Conservation (phyloP, 768 basidiomycete genomes). For the Agaricus blazei region DNA sequence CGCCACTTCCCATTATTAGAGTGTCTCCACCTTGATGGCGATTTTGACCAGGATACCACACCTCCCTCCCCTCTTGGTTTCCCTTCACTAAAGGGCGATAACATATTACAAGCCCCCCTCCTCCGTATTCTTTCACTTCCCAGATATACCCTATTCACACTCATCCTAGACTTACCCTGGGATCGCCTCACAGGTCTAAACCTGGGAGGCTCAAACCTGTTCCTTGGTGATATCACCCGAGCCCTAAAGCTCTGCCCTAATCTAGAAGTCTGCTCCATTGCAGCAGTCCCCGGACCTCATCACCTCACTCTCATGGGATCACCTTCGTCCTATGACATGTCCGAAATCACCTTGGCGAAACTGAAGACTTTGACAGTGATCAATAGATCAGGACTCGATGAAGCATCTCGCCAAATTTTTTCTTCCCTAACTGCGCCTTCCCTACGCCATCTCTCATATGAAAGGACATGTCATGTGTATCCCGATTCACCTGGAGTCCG, state of each 20-base stretch:
- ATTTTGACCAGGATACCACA: neutral
- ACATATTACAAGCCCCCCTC: neutral
- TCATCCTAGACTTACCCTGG: neutral
- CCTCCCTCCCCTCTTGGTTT: neutral
- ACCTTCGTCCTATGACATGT: neutral
- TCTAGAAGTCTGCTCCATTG: neutral
- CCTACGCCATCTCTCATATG: slow-evolving; percentile 4
- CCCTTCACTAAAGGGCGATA: neutral
- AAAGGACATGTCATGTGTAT: neutral
- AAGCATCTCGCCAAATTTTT: neutral
- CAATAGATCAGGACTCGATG: neutral
- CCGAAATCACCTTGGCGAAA: neutral
- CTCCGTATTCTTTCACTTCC: neutral
- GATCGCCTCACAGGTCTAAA: neutral
- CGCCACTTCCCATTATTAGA: neutral
- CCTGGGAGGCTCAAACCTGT: neutral
- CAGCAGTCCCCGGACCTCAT: neutral
- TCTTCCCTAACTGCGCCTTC: neutral
- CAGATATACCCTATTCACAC: neutral
- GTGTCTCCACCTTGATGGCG: neutral
- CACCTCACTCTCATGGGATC: neutral
- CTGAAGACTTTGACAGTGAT: neutral
- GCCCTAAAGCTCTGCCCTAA: neutral
- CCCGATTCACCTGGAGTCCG: neutral
- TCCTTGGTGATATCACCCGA: neutral